These are phyloP conservation scores for Rubus idaeus DNA, from an alignment of 306 rosid species.

Conservation along the genomic window DNA sequence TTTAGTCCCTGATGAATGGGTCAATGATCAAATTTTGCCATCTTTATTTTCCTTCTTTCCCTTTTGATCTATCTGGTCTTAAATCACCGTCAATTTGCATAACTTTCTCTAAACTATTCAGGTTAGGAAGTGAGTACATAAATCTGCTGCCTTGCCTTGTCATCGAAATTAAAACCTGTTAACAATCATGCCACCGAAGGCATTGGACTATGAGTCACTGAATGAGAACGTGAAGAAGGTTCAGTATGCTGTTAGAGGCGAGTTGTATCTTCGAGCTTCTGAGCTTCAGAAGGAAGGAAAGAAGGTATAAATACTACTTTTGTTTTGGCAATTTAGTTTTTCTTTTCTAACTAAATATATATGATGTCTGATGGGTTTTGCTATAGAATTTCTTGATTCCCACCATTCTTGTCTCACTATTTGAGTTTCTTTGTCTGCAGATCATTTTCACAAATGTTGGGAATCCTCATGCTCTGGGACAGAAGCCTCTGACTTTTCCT, in stretches of 20 bases:
- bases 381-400: neutral
- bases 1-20: neutral
- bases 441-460: slow-evolving; percentile 98
- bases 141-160: slow-evolving; percentile 24
- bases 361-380: neutral
- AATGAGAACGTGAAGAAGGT: slow-evolving; percentile 90
- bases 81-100: slow-evolving; percentile 13
- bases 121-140: slow-evolving; percentile 35
- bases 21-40: neutral
- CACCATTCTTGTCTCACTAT: slow-evolving; percentile 11
- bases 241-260: slow-evolving; percentile 98
- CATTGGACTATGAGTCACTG: slow-evolving; percentile 64
- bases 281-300: slow-evolving; percentile 97
- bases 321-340: slow-evolving; percentile 17
- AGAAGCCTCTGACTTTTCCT: slow-evolving; percentile 93
- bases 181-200: slow-evolving; percentile 79
- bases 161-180: slow-evolving; percentile 23
- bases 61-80: slow-evolving; percentile 12
- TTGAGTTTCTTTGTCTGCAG: slow-evolving; percentile 42
- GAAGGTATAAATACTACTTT: slow-evolving; percentile 51
- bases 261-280: slow-evolving; percentile 89
- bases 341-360: slow-evolving; percentile 3
- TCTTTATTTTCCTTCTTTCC: too few relatives aligned
- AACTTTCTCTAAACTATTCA: slow-evolving; percentile 7
- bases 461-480: slow-evolving; percentile 98